Evolutionary conservation across 2,329 filamentous ascomycete species (phyloP).

Genomic region (Arthrinium puccinioides): DNA sequence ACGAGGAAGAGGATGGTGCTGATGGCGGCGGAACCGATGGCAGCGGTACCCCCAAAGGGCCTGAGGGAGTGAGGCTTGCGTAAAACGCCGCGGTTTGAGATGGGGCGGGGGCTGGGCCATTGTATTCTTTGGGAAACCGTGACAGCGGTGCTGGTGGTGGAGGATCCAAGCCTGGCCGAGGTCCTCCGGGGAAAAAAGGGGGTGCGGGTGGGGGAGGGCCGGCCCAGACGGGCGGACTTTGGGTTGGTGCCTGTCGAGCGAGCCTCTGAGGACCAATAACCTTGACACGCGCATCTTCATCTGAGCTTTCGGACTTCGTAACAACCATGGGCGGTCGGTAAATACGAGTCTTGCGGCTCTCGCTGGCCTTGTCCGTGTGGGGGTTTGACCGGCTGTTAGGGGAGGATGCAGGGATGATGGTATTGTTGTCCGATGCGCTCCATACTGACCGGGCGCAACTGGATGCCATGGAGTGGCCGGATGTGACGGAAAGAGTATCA

Average conservation of each 20-base stretch:
- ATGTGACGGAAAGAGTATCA: constrained; percentile 16
- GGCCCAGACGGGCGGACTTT: too few relatives aligned
- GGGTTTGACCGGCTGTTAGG: too few relatives aligned
- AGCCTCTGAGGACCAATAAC: too few relatives aligned
- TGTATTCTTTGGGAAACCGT: too few relatives aligned
- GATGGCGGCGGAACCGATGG: not conserved
- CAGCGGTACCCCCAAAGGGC: not conserved
- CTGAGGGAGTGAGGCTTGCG: not conserved
- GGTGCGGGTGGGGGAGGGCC: too few relatives aligned
- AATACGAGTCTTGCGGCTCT: not conserved
- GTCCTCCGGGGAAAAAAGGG: too few relatives aligned
- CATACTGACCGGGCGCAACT: constrained; percentile 16
- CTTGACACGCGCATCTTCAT: too few relatives aligned
- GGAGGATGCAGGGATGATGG: constrained; percentile 2
- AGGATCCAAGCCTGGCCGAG: too few relatives aligned
- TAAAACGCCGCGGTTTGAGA: constrained; percentile 1
- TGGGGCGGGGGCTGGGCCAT: constrained; percentile 1
- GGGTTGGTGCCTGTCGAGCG: too few relatives aligned
- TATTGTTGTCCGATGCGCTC: constrained; percentile 16
- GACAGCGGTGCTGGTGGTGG: too few relatives aligned
- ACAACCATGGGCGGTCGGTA: not conserved
- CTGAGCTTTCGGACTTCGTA: too few relatives aligned
- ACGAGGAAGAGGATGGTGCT: not conserved
- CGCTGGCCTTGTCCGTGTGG: too few relatives aligned
- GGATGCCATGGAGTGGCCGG: constrained; percentile 14